phyloP scores from a whole-genome alignment of 2,329 filamentous ascomycete species.

The Ophiosphaerella herpotricha region DNA sequence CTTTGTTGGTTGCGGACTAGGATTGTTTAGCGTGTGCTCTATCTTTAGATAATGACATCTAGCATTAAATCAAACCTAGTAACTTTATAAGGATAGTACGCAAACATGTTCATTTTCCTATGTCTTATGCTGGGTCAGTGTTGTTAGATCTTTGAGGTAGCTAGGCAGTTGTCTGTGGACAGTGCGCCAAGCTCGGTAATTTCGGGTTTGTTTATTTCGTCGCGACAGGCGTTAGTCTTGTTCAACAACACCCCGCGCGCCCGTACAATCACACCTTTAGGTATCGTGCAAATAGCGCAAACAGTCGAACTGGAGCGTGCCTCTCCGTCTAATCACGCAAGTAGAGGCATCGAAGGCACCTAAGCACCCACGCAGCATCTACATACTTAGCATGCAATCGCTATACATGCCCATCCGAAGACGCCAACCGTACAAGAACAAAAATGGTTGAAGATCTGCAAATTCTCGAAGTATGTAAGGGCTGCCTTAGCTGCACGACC shows the following conservation, averaged over 20 bases:
- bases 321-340: neutral
- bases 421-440: constrained; percentile 30
- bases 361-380: neutral
- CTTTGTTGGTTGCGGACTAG: neutral
- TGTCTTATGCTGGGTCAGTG: neutral
- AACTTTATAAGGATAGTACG: neutral
- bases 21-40: constrained; percentile 12
- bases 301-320: neutral
- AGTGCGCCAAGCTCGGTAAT: constrained; percentile 16
- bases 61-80: constrained; percentile 2
- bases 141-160: neutral
- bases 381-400: constrained; percentile 33
- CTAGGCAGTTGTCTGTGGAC: neutral
- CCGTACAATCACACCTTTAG: constrained; percentile 2
- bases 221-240: constrained; percentile 5
- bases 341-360: neutral
- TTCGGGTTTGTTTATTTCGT: constrained; percentile 2
- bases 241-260: constrained; percentile 8
- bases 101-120: neutral
- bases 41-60: constrained; percentile 20
- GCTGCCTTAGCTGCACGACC: constrained; percentile 4
- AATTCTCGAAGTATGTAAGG: constrained; percentile 36
- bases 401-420: constrained; percentile 17
- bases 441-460: constrained; percentile 45
- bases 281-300: constrained; percentile 2